Percentiles rank a stretch among this genome's conserved stretches.
Evolutionary conservation across 2,329 filamentous ascomycete genomes (phyloP).

Genomic region (Botrytis cinerea): DNA sequence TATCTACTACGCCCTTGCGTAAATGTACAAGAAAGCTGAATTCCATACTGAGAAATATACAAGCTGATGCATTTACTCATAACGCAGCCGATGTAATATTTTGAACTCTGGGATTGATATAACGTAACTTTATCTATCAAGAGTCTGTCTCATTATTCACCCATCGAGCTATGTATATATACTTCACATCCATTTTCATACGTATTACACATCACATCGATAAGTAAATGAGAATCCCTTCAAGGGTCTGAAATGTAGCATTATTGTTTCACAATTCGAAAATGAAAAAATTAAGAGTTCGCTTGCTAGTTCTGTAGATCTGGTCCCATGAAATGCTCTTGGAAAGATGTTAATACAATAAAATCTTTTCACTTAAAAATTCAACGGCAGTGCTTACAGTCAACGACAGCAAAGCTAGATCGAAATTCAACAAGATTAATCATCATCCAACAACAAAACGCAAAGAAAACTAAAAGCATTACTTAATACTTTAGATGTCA

Average conservation of each 20-base stretch:
- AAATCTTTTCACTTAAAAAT: background rate
- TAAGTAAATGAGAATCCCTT: background rate
- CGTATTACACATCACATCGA: background rate
- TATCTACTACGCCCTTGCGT: background rate
- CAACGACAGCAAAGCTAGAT: no score
- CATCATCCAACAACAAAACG: background rate
- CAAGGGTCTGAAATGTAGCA: background rate
- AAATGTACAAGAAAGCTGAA: background rate
- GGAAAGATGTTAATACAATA: fast-evolving
- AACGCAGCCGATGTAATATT: background rate
- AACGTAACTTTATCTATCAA: background rate
- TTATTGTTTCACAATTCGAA: background rate
- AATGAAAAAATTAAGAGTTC: background rate
- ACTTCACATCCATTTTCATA: background rate
- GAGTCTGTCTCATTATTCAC: background rate
- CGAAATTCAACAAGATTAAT: background rate
- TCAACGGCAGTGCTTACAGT: background rate
- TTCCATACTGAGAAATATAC: fast-evolving
- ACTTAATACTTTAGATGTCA: background rate
- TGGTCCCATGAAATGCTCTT: background rate
- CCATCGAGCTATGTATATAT: background rate
- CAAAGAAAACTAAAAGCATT: background rate
- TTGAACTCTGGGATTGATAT: background rate
- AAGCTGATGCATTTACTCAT: background rate
- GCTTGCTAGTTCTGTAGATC: fast-evolving